Conservation (phyloP, 2,329 filamentous ascomycete genomes). For the Canariomyces notabilis region DNA sequence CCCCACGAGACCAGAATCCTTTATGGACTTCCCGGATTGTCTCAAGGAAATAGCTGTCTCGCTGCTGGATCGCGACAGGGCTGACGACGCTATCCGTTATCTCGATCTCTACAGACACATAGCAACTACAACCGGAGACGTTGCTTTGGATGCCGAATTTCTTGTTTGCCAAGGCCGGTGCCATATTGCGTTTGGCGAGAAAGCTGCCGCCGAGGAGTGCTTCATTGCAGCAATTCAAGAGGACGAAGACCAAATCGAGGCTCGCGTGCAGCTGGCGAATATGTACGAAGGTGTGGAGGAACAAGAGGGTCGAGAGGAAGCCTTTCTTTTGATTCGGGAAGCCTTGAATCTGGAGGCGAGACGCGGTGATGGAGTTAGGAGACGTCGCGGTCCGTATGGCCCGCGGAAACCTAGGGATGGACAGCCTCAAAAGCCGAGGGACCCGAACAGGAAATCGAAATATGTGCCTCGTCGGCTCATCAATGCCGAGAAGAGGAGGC, state of each 20-base stretch:
- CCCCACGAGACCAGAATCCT: constrained; percentile 50
- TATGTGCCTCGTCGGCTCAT: constrained; percentile 45
- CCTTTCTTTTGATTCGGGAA: constrained; percentile 71
- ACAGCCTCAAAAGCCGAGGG: constrained; percentile 23
- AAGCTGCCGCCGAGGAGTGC: constrained; percentile 68
- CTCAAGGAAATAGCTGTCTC: constrained; percentile 61
- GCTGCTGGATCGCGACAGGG: constrained; percentile 36
- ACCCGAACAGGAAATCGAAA: constrained; percentile 26
- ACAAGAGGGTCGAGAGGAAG: constrained; percentile 56
- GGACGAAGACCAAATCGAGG: constrained; percentile 67
- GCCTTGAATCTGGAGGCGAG: constrained; percentile 59
- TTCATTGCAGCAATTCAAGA: constrained; percentile 70
- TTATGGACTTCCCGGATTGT: constrained; percentile 71
- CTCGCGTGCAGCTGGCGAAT: constrained; percentile 73
- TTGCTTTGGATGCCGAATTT: constrained; percentile 40
- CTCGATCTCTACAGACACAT: constrained; percentile 50
- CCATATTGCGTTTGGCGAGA: constrained; percentile 59
- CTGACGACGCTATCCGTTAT: constrained; percentile 46
- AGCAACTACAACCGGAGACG: constrained; percentile 39
- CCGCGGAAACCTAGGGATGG: constrained; percentile 25
- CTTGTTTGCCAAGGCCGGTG: constrained; percentile 60
- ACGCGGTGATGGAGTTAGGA: constrained; percentile 23
- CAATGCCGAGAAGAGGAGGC: constrained; percentile 39
- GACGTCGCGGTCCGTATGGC: constrained; percentile 18
- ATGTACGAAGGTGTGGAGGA: constrained; percentile 74